These are phyloP conservation scores for Lecanicillium sp. DNA, from an alignment of 2,329 filamentous ascomycete genomes.

Conservation along the genomic window DNA sequence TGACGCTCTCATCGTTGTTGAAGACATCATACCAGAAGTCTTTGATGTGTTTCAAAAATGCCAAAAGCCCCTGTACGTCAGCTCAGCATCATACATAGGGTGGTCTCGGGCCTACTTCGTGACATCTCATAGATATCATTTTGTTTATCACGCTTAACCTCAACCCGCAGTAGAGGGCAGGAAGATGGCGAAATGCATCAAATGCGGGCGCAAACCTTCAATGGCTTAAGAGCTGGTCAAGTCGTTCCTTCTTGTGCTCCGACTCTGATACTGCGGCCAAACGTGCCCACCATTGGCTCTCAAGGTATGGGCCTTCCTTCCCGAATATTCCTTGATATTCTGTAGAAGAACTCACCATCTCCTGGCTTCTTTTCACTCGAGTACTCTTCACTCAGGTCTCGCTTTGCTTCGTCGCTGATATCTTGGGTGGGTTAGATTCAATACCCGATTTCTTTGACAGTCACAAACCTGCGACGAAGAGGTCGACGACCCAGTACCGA, in stretches of 20 bases:
- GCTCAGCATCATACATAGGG: slow-evolving; percentile 6
- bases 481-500: slow-evolving; percentile 1
- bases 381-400: slow-evolving; percentile 9
- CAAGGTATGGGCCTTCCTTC: slow-evolving; percentile 11
- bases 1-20: slow-evolving; percentile 14
- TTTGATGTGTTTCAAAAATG: slow-evolving; percentile 22
- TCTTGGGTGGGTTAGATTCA: background rate
- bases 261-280: slow-evolving; percentile 14
- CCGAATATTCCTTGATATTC: slow-evolving; percentile 13
- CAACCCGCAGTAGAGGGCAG: slow-evolving; percentile 21
- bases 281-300: slow-evolving; percentile 16
- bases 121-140: slow-evolving; percentile 9
- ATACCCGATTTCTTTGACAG: background rate
- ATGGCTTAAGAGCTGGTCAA: slow-evolving; percentile 18
- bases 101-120: slow-evolving; percentile 19
- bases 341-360: slow-evolving; percentile 12
- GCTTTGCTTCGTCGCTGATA: slow-evolving; percentile 1
- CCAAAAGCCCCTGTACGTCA: slow-evolving; percentile 19
- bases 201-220: slow-evolving; percentile 19
- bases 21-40: slow-evolving; percentile 23
- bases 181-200: slow-evolving; percentile 21
- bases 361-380: slow-evolving; percentile 10
- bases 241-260: slow-evolving; percentile 13
- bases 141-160: slow-evolving; percentile 16
- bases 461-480: background rate